A percentile compares a stretch with the other conserved stretches of the same genome.
These are phyloP conservation scores for Pilaira anomala DNA, from an alignment of 192 early-diverging fungal genomes.

Conservation along the genomic window DNA sequence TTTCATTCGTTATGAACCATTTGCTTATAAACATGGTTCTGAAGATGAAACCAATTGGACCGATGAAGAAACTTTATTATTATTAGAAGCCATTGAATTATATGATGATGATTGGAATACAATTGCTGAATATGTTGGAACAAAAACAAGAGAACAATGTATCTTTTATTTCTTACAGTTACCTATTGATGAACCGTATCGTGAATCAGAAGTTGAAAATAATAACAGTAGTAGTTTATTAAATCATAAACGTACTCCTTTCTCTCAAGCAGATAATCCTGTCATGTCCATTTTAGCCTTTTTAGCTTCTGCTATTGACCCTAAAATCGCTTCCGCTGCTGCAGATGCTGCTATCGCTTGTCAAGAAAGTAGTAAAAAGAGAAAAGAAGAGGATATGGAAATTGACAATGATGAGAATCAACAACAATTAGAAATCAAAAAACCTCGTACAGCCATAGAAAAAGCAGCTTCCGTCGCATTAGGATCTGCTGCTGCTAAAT, in stretches of 20 bases:
- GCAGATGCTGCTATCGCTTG: constrained; percentile 69
- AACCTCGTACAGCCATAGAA: constrained; percentile 58
- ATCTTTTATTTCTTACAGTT: constrained; percentile 87
- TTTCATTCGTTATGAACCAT: constrained; percentile 71
- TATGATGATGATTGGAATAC: constrained; percentile 95
- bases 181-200: constrained; percentile 89
- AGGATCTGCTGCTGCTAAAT: constrained; percentile 90
- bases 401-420: constrained; percentile 25
- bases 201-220: constrained; percentile 16
- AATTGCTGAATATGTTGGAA: constrained; percentile 86
- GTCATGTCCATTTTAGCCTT: constrained; percentile 92
- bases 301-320: constrained; percentile 86
- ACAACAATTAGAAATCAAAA: constrained; percentile 38
- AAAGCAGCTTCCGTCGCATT: constrained; percentile 84
- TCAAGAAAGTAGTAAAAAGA: constrained; percentile 52
- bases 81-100: constrained; percentile 94
- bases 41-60: constrained; percentile 61
- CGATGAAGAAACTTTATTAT: constrained; percentile 86
- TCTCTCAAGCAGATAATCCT: constrained; percentile 89
- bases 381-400: background rate
- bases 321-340: constrained; percentile 80
- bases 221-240: constrained; percentile 25
- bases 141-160: constrained; percentile 87
- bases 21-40: constrained; percentile 51
- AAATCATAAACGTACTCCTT: constrained; percentile 67